Percentiles rank a stretch among this genome's conserved stretches.
phyloP scores from a whole-genome alignment of 495 filamentous ascomycete species.

The Neohortaea acidophila region DNA sequence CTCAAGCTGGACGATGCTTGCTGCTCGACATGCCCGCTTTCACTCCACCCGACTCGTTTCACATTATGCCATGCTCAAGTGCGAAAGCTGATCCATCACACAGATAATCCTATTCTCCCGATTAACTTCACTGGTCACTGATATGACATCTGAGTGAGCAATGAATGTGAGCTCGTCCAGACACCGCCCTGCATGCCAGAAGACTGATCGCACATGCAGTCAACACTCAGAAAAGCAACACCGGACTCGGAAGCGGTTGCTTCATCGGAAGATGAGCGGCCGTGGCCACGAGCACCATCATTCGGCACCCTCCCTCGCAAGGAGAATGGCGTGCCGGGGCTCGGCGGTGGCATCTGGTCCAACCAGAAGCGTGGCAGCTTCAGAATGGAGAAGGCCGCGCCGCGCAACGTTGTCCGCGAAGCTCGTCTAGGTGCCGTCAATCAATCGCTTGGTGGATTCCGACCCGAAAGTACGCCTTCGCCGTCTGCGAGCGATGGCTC shows the following conservation, averaged over 20 bases:
- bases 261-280: conserved; percentile 73
- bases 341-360: conserved; percentile 15
- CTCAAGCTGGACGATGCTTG: too few species aligned
- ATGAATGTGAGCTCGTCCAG: too few species aligned
- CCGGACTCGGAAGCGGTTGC: conserved; percentile 86
- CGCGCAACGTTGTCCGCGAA: conserved; percentile 13
- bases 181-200: too few species aligned
- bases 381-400: conserved; percentile 17
- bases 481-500: conserved; percentile 36
- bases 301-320: conserved; percentile 17
- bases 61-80: too few species aligned
- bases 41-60: too few species aligned
- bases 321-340: conserved; percentile 14
- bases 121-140: too few species aligned
- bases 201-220: too few species aligned
- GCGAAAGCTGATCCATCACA: too few species aligned
- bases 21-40: too few species aligned
- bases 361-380: conserved; percentile 14
- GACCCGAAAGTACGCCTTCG: conserved; percentile 23
- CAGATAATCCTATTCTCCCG: too few species aligned
- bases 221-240: conserved; percentile 71
- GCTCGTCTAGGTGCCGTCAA: conserved; percentile 5
- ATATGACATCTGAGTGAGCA: too few species aligned
- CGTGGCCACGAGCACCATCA: conserved; percentile 14
- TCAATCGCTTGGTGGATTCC: conserved; percentile 4